phyloP scores from a whole-genome alignment of 2,329 filamentous ascomycete species.

The Setomelanomma holmii region DNA sequence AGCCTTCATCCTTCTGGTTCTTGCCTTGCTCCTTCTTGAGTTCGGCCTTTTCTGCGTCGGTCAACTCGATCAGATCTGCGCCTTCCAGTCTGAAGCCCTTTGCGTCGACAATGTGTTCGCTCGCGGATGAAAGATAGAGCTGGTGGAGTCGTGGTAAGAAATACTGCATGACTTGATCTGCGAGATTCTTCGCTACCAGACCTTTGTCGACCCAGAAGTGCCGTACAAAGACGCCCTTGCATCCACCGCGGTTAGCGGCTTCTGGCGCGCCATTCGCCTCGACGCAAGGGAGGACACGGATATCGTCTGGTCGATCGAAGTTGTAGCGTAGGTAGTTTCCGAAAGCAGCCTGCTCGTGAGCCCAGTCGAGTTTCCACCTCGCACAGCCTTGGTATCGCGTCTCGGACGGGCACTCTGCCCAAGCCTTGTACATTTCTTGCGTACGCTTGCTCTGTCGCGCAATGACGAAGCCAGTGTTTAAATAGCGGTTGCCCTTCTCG shows the following conservation, averaged over 20 bases:
- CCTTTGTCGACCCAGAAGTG: conserved; percentile 50
- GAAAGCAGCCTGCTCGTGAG: conserved; percentile 50
- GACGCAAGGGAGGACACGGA: conserved; percentile 47
- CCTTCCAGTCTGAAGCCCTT: conserved; percentile 44
- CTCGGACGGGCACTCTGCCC: conserved; percentile 48
- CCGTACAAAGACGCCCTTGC: conserved; percentile 49
- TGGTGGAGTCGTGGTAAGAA: conserved; percentile 45
- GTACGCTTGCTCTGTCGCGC: conserved; percentile 50
- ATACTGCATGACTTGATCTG: conserved; percentile 47
- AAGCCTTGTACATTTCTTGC: conserved; percentile 48
- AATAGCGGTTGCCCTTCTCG: conserved; percentile 47
- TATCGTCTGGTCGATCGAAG: conserved; percentile 46
- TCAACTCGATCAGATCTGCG: conserved; percentile 42
- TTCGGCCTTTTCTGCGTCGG: conserved; percentile 37
- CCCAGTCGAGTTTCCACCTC: conserved; percentile 45
- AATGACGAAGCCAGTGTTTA: conserved; percentile 57
- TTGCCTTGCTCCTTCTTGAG: conserved; percentile 29
- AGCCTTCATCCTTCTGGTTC: conserved; percentile 48
- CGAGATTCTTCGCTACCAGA: conserved; percentile 39
- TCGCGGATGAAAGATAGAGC: conserved; percentile 35
- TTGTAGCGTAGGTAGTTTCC: conserved; percentile 50
- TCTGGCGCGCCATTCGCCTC: conserved; percentile 49
- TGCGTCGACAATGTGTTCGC: conserved; percentile 42
- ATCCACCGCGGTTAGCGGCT: conserved; percentile 41
- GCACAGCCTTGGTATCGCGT: conserved; percentile 44